A percentile compares a stretch with the other conserved stretches of the same genome.
Conservation (phyloP, 2,329 filamentous ascomycete genomes). For the Rasamsonia emersonii region DNA sequence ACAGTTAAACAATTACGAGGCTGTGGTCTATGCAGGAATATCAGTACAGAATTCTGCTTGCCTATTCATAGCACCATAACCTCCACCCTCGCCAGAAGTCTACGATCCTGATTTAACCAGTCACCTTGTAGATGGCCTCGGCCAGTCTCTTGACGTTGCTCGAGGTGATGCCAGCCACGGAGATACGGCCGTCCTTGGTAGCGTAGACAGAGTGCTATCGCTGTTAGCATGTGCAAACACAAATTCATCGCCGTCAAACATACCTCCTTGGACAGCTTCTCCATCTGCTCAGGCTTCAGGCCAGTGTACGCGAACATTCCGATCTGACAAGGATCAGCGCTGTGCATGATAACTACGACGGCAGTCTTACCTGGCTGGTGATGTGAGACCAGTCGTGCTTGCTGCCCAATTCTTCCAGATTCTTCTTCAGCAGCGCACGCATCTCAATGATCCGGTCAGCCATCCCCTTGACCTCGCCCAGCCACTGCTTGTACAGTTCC, state of each 20-base stretch:
- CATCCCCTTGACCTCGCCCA: slow-evolving; percentile 95
- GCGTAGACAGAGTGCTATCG: slow-evolving; percentile 82
- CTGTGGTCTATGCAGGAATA: too few relatives aligned
- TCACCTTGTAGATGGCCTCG: slow-evolving; percentile 44
- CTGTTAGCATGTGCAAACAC: slow-evolving; percentile 7
- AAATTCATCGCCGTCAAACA: slow-evolving; percentile 16
- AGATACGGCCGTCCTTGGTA: slow-evolving; percentile 61
- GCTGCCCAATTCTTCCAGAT: slow-evolving; percentile 89
- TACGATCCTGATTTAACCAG: slow-evolving; percentile 29
- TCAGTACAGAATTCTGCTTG: not conserved
- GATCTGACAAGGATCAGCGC: slow-evolving; percentile 46
- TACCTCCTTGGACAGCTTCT: slow-evolving; percentile 75
- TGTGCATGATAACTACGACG: not conserved
- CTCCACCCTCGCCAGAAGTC: not conserved
- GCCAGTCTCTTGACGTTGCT: slow-evolving; percentile 43
- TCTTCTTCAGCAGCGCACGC: slow-evolving; percentile 86
- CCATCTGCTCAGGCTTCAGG: slow-evolving; percentile 84
- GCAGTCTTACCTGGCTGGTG: slow-evolving; percentile 59
- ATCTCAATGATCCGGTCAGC: slow-evolving; percentile 98
- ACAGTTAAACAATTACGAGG: too few relatives aligned
- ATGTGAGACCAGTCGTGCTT: slow-evolving; percentile 99
- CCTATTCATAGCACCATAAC: not conserved
- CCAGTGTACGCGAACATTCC: slow-evolving; percentile 99
- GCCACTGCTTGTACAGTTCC: slow-evolving; percentile 84
- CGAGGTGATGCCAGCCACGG: slow-evolving; percentile 41